Evolutionary conservation across 345 rosid species (phyloP).

Genomic region (Noccaea caerulescens): DNA sequence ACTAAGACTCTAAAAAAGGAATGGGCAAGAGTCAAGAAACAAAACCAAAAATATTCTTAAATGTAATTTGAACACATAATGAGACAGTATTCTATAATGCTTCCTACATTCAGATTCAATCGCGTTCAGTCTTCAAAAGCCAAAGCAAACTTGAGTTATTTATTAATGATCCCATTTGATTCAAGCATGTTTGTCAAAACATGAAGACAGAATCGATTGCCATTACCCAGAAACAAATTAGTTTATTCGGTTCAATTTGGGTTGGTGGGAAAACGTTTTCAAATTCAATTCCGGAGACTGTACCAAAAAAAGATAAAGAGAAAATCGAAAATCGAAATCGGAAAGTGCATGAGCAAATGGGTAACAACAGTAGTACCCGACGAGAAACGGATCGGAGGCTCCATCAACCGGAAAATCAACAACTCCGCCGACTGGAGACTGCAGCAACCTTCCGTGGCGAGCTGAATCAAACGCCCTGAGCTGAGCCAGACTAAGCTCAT

Average conservation of each 20-base stretch:
- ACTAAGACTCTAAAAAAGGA: slow-evolving; percentile 16
- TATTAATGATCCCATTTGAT: background rate
- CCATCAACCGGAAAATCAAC: slow-evolving; percentile 82
- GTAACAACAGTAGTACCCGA: slow-evolving; percentile 67
- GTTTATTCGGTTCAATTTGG: background rate
- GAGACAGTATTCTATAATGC: slow-evolving; percentile 12
- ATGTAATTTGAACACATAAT: slow-evolving; percentile 2
- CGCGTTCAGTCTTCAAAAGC: background rate
- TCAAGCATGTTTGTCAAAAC: background rate
- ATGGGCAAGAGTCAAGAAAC: slow-evolving; percentile 19
- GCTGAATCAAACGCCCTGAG: slow-evolving; percentile 71
- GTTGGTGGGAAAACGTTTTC: background rate
- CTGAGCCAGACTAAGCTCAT: slow-evolving; percentile 54
- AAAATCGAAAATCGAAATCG: slow-evolving; percentile 29
- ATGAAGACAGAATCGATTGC: slow-evolving; percentile 19
- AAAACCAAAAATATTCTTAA: background rate
- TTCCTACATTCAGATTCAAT: background rate
- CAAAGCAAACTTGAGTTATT: slow-evolving; percentile 1
- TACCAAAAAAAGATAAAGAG: slow-evolving; percentile 3
- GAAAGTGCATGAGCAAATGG: background rate
- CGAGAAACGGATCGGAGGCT: slow-evolving; percentile 78
- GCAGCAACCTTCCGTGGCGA: slow-evolving; percentile 84
- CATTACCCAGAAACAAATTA: slow-evolving; percentile 15
- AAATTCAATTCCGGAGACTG: slow-evolving; percentile 22
- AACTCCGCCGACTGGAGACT: slow-evolving; percentile 61